Evolutionary conservation across 1,284 basidiomycete genomes (phyloP).

Genomic region (Ustilago bromivora): DNA sequence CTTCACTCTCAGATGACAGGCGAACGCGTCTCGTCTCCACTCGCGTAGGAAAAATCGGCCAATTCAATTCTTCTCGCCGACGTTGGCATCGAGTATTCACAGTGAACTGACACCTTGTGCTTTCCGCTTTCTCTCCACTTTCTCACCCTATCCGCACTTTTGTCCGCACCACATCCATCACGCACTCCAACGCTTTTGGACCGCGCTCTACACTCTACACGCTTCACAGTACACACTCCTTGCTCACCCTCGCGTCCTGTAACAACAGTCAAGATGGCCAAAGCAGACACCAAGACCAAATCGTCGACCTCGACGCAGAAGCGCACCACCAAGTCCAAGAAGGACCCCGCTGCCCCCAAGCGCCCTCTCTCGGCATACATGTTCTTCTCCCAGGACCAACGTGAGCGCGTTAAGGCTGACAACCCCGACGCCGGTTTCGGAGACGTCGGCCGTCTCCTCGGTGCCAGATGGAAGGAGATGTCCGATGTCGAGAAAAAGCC

Average conservation of each 20-base stretch:
- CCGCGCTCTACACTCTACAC: neutral
- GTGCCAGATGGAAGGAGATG: conserved; percentile 90
- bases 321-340: conserved; percentile 67
- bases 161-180: neutral
- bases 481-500: conserved; percentile 89
- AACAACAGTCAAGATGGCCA: conserved; percentile 57
- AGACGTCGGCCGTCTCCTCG: conserved; percentile 88
- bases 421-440: conserved; percentile 95
- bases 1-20: neutral
- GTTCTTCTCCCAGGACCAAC: conserved; percentile 97
- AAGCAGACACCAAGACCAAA: conserved; percentile 62
- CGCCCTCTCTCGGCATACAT: conserved; percentile 94
- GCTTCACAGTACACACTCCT: too few relatives aligned
- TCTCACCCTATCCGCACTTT: neutral
- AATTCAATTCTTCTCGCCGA: conserved; percentile 28
- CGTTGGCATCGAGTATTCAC: neutral
- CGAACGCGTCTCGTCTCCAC: conserved; percentile 35
- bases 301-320: conserved; percentile 52
- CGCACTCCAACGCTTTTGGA: neutral
- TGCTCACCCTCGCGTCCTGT: neutral
- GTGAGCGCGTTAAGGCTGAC: conserved; percentile 92
- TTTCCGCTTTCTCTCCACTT: conserved; percentile 8
- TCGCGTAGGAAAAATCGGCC: conserved; percentile 16
- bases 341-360: conserved; percentile 84
- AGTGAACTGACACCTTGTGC: conserved; percentile 15